Base-by-base conservation (phyloP, 768 basidiomycete genomes). In the Boletus edulis region DNA sequence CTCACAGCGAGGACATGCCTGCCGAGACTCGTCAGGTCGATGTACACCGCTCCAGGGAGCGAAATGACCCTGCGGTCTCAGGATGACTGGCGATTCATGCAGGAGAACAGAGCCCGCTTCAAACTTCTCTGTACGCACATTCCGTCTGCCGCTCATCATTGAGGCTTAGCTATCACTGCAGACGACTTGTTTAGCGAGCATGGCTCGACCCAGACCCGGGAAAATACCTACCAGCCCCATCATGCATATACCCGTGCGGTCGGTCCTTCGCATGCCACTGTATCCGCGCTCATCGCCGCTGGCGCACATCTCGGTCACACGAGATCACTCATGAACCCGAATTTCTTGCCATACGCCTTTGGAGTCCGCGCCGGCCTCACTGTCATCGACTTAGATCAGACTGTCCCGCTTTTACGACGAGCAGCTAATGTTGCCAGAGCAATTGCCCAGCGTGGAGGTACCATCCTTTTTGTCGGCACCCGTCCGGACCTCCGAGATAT, bases 241-340 rank as follows among this genome's bases (percentile, higher is more conserved):
- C 84, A 94, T 57, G 62, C 75, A 17, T 77, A 92, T 32, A 83
- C 84, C 62, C 80, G 80, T 56, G 88, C 91, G 24, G 65, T 74
- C 1, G 66, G 76, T 15, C 78, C 86, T 11, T 73, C 81, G 44
- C 76, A 89, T 56, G 76, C 87, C 49, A 92, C 96, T 3, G 76
- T 94, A 46, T 96, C 95, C 3, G 88, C 94, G 45, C 85, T 99
- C 57, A 76, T 98, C 41, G 95, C 97, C 2, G 80, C 94, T 14
- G 94, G 94, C 24, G 95, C 97, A 15, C 95, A 98, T 68, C 84
- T 98, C 43, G 97, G 97, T 8, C 95, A 98, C 68, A 81, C 89
- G 34, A 80, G 82, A 38, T 79, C 85, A 5, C 82, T 92, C 61
- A 87, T 95, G 78, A 91, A 94, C 70, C 87, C 92, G 29, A 90